A percentile compares a stretch with the other conserved stretches of the same genome.
phyloP scores from a whole-genome alignment of 306 rosid genomes.

The Acacia confusa region DNA sequence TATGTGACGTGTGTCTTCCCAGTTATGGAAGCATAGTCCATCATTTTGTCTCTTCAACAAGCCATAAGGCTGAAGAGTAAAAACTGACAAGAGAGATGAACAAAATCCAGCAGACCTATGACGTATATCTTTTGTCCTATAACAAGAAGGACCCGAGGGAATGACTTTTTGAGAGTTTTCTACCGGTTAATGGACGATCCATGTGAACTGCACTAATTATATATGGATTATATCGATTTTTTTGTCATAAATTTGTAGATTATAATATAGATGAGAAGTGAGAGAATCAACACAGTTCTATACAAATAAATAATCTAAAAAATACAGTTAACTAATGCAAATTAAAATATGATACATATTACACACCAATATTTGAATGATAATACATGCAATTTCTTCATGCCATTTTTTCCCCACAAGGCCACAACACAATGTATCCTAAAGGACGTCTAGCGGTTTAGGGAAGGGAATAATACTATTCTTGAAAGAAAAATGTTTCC shows the following conservation, averaged over 20 bases:
- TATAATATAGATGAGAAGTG: too few species aligned
- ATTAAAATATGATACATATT: too few species aligned
- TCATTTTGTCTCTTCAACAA: conserved; percentile 42
- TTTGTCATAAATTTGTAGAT: too few species aligned
- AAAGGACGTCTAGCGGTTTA: too few species aligned
- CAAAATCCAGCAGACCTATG: conserved; percentile 45
- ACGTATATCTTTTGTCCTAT: conserved; percentile 23
- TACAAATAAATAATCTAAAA: too few species aligned
- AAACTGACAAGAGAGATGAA: conserved; percentile 37
- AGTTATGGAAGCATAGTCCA: conserved; percentile 43
- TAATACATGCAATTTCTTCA: too few species aligned
- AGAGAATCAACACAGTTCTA: not conserved
- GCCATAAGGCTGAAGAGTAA: conserved; percentile 33
- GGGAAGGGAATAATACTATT: too few species aligned
- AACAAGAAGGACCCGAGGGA: not conserved
- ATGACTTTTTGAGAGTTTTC: not conserved
- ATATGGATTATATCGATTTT: not conserved
- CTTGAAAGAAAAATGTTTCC: too few species aligned
- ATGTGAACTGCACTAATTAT: not conserved
- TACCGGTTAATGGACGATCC: not conserved
- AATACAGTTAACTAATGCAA: too few species aligned
- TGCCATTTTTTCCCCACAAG: too few species aligned
- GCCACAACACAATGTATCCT: too few species aligned
- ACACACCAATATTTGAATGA: too few species aligned
- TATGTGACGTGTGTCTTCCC: conserved; percentile 43